Percentiles rank a stretch among this genome's conserved stretches.
Evolutionary conservation across 208 protist species (phyloP).

Genomic region (Wallacemonas sp.): DNA sequence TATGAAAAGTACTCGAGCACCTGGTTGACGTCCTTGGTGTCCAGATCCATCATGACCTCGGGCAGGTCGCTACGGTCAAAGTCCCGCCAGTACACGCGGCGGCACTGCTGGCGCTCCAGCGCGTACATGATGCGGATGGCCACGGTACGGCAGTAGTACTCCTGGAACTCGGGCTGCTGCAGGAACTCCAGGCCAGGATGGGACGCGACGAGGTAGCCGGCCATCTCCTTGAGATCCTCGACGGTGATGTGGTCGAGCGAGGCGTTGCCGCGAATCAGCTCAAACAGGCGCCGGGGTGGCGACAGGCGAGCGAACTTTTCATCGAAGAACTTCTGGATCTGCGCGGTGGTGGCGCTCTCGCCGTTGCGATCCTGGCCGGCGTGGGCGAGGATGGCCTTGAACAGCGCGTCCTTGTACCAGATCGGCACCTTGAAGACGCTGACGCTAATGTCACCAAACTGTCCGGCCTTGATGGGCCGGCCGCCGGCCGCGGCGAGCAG

Average conservation of each 20-base stretch:
- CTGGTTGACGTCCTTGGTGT: slow-evolving; percentile 88
- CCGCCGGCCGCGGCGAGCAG: slow-evolving; percentile 41
- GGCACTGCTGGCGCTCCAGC: slow-evolving; percentile 82
- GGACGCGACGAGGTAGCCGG: slow-evolving; percentile 71
- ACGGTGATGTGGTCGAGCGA: slow-evolving; percentile 62
- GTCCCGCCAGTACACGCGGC: slow-evolving; percentile 79
- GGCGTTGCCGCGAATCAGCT: slow-evolving; percentile 63
- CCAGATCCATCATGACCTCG: slow-evolving; percentile 78
- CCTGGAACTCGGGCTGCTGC: slow-evolving; percentile 95
- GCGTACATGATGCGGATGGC: slow-evolving; percentile 95
- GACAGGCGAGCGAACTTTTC: slow-evolving; percentile 55
- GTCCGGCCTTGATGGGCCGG: slow-evolving; percentile 33
- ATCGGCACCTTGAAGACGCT: slow-evolving; percentile 80
- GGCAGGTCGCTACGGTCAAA: slow-evolving; percentile 87
- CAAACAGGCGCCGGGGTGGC: slow-evolving; percentile 72
- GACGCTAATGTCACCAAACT: slow-evolving; percentile 66
- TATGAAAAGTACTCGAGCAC: slow-evolving; percentile 96
- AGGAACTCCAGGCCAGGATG: slow-evolving; percentile 95
- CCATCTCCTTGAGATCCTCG: slow-evolving; percentile 65
- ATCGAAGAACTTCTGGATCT: slow-evolving; percentile 63
- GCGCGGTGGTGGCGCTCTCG: slow-evolving; percentile 47
- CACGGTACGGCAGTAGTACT: slow-evolving; percentile 95
- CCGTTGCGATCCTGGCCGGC: slow-evolving; percentile 26
- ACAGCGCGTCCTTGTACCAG: slow-evolving; percentile 82
- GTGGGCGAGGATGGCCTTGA: slow-evolving; percentile 50